Evolutionary conservation across 2,329 filamentous ascomycete genomes (phyloP).

Genomic region (Shiraia sp.): DNA sequence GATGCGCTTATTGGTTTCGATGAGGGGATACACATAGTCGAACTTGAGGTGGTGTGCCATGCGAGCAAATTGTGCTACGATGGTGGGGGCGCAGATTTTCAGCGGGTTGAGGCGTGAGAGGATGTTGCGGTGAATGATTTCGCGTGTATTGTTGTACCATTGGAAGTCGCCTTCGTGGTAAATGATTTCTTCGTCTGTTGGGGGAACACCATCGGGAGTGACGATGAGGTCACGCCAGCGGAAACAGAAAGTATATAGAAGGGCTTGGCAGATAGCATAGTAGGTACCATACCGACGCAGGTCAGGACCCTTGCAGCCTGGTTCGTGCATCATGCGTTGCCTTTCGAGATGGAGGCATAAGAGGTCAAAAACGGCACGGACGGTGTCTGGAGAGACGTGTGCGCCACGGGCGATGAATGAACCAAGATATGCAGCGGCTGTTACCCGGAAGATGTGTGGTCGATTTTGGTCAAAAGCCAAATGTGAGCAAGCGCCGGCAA

Average conservation of each 20-base stretch:
- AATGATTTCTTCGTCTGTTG: constrained; percentile 57
- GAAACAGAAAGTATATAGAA: constrained; percentile 97
- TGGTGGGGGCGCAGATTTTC: constrained; percentile 88
- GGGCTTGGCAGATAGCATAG: constrained; percentile 84
- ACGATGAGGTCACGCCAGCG: constrained; percentile 88
- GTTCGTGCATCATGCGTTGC: constrained; percentile 73
- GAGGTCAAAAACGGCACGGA: constrained; percentile 81
- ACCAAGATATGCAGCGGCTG: constrained; percentile 87
- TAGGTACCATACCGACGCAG: constrained; percentile 81
- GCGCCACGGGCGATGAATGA: constrained; percentile 92
- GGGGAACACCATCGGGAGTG: constrained; percentile 51
- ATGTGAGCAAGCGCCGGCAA: constrained; percentile 76
- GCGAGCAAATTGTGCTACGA: constrained; percentile 89
- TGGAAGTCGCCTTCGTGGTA: constrained; percentile 71
- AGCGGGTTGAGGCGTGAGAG: constrained; percentile 90
- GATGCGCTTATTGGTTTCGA: constrained; percentile 91
- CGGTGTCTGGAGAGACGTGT: constrained; percentile 73
- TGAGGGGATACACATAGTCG: constrained; percentile 83
- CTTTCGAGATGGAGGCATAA: constrained; percentile 77
- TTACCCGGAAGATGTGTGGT: constrained; percentile 75
- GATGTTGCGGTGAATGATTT: constrained; percentile 75
- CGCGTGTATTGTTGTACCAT: constrained; percentile 76
- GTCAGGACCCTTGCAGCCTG: constrained; percentile 79
- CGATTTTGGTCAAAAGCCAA: constrained; percentile 67
- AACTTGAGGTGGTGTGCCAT: constrained; percentile 84